Evolutionary conservation across 2,329 filamentous ascomycete species (phyloP).

Genomic region (Cercospora brassicicola): DNA sequence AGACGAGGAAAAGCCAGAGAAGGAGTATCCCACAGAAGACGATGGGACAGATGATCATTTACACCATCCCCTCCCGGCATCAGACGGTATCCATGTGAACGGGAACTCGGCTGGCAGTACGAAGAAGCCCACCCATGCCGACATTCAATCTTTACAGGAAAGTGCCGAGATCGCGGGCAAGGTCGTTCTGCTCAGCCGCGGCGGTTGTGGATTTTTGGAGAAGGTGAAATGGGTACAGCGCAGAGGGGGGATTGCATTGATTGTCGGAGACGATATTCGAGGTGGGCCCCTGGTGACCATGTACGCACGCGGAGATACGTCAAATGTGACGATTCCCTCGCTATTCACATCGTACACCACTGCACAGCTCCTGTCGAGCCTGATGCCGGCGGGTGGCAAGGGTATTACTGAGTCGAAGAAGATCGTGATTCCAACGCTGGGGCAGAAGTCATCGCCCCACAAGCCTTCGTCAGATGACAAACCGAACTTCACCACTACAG

Average conservation of each 20-base stretch:
- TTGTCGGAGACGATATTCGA: slow-evolving; percentile 89
- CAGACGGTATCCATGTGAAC: slow-evolving; percentile 40
- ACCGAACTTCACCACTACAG: slow-evolving; percentile 34
- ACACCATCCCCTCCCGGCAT: slow-evolving; percentile 58
- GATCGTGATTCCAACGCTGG: slow-evolving; percentile 49
- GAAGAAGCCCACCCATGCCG: slow-evolving; percentile 61
- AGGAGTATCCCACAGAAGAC: slow-evolving; percentile 44
- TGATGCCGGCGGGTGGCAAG: slow-evolving; percentile 66
- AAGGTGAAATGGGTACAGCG: slow-evolving; percentile 97
- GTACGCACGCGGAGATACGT: slow-evolving; percentile 96
- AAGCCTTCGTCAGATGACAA: slow-evolving; percentile 25
- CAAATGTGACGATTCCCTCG: slow-evolving; percentile 89
- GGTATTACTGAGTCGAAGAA: slow-evolving; percentile 46
- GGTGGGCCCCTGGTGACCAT: slow-evolving; percentile 91
- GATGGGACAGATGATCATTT: slow-evolving; percentile 87
- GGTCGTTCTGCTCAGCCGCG: slow-evolving; percentile 84
- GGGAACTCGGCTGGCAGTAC: slow-evolving; percentile 40
- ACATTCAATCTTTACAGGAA: slow-evolving; percentile 90
- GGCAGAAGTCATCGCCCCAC: slow-evolving; percentile 18
- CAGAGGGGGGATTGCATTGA: slow-evolving; percentile 81
- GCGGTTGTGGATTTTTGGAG: slow-evolving; percentile 92
- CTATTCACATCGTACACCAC: slow-evolving; percentile 95
- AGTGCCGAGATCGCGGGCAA: slow-evolving; percentile 90
- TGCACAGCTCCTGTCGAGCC: slow-evolving; percentile 83
- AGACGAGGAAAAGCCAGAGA: slow-evolving; percentile 47